Base-by-base conservation (phyloP, 257 asterid genomes). In the Buddleja alternifolia region DNA sequence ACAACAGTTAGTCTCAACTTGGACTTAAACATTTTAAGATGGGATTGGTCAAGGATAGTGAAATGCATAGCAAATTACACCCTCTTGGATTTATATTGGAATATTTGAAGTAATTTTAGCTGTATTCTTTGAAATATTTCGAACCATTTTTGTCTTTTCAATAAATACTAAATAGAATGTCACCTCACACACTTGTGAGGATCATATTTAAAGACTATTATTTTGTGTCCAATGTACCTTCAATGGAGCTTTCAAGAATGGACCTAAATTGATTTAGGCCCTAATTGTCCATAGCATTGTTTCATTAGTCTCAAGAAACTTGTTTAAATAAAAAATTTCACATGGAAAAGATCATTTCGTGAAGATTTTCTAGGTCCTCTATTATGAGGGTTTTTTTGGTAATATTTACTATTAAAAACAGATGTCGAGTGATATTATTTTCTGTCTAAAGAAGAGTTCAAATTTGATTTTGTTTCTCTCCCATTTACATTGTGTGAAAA, bases 111-210 rank as follows among this genome's bases (percentile, higher is more conserved):
- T 0, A 21, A 0, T 21, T 40, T 36, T 40, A 47, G 29, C 53
- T 8, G 54, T 14, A 20, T 54, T 36, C 40, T 6, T 40, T 23
- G 55, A 39, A 52, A 67, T 41, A 53, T 37, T 42, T n/a, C 60
- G 47, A 4, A 21, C 34, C 57, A 15, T 19, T 29, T 34, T 66
- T 36, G 39, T 66, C 50, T 32, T 65, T 19, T 48, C 7, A 42
- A 61, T 23, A 51, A 48, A 32, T 47, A 17, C 34, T 7, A 48
- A 10, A 12, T 32, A 14, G 36, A 50, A 66, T 4, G 39, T 66
- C 71, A 50, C 61, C 29, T 50, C 61, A 6, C 34, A 50, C 48
- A 48, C 37, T 66, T 37, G 51, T 66, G 60, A 16, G 16, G 46
- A 37, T 19, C 29, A 25, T 25, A 64, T 25, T 64, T 11, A 8